Evolutionary conservation across 345 rosid genomes (phyloP).

Genomic region (Eucalyptus globulus): DNA sequence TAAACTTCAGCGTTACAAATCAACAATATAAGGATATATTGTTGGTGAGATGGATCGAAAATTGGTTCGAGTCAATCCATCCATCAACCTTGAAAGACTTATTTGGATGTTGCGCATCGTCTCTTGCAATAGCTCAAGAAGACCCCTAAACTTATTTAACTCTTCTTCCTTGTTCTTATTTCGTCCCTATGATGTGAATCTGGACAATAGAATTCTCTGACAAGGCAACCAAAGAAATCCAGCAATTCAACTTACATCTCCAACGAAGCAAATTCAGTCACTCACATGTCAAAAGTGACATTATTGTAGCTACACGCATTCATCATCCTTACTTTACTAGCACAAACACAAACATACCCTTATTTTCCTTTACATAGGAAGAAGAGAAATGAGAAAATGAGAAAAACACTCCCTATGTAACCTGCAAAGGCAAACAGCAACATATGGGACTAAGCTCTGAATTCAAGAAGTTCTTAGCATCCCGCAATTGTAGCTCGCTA

Average conservation of each 20-base stretch:
- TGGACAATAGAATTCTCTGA: background rate
- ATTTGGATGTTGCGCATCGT: no score
- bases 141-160: background rate
- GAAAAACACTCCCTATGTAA: background rate
- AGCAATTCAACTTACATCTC: background rate
- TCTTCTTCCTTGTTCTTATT: background rate
- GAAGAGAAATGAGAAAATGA: background rate
- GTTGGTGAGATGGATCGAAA: no score
- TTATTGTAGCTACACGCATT: background rate
- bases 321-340: background rate
- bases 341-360: background rate
- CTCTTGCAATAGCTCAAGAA: no score
- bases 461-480: no score
- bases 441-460: no score
- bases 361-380: background rate
- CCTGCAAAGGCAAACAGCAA: background rate
- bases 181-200: background rate
- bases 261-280: background rate
- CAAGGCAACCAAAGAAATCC: background rate
- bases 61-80: no score
- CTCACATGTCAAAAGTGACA: background rate
- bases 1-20: no score
- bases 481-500: no score
- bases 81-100: no score
- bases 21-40: no score